These are phyloP conservation scores for Amylostereum chailletii DNA, from an alignment of 1,284 basidiomycete species.

Conservation along the genomic window DNA sequence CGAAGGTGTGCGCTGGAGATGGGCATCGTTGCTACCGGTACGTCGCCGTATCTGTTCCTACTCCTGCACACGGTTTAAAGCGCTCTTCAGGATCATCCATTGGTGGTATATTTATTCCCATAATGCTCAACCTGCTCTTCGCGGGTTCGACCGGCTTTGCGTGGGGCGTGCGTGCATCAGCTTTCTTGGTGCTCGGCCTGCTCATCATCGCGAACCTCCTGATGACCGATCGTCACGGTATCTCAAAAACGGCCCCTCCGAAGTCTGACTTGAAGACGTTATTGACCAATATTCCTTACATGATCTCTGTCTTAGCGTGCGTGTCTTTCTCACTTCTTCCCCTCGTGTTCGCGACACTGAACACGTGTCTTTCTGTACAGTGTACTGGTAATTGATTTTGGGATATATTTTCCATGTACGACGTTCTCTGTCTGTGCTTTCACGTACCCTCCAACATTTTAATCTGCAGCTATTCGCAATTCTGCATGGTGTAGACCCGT, in stretches of 20 bases:
- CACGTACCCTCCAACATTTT: slow-evolving; percentile 7
- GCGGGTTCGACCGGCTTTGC: slow-evolving; percentile 31
- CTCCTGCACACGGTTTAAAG: too few species aligned
- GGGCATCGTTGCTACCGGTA: slow-evolving; percentile 32
- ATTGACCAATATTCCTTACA: background rate
- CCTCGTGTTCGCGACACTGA: background rate
- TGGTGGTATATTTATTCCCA: slow-evolving; percentile 31
- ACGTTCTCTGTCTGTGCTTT: background rate
- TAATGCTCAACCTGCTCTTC: slow-evolving; percentile 40
- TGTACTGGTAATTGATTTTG: slow-evolving; percentile 9
- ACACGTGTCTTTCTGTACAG: slow-evolving; percentile 6
- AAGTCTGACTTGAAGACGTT: background rate
- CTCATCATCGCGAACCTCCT: slow-evolving; percentile 9
- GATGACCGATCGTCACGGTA: slow-evolving; percentile 1
- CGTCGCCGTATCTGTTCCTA: background rate
- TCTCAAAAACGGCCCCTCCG: background rate
- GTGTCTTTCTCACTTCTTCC: slow-evolving; percentile 1
- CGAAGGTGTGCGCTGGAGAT: slow-evolving; percentile 36
- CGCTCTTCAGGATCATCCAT: slow-evolving; percentile 10
- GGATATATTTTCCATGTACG: slow-evolving; percentile 13
- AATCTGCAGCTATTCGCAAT: slow-evolving; percentile 14
- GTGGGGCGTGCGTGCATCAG: slow-evolving; percentile 25
- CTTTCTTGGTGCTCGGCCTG: slow-evolving; percentile 8
- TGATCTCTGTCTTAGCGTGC: slow-evolving; percentile 11
- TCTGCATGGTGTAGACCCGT: slow-evolving; percentile 1